Evolutionary conservation across 2,329 filamentous ascomycete genomes (phyloP), one percentile per base, ranked within the genome.

Genomic region (Fusarium brachygibbosum): DNA sequence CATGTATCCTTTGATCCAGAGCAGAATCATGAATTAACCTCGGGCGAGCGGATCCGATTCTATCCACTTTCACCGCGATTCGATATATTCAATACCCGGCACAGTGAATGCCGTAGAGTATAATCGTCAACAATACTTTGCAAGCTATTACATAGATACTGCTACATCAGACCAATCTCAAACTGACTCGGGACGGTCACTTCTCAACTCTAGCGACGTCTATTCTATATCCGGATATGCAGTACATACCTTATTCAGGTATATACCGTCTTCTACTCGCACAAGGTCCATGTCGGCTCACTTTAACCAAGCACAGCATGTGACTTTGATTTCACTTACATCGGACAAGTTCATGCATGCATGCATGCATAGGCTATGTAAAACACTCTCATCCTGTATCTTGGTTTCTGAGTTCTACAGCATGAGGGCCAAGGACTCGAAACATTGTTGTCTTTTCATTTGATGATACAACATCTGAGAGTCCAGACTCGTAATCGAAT

Each of bases 21-120:
- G 40, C 16, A 42, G 41, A 42, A 21, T 35, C 23, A 25, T 28
- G 21, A 42, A 37, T 41, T 29, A 49, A 52, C 48, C 44, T 69
- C 66, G 66, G 66, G 28, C 52, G 66, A 70, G 56, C 66, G 66
- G 66, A 69, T 54, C 62, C 62, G 46, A 35, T 49, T n/a, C 58
- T 70, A 67, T 49, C 66, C 66, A 69, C 66, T 69, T 58, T 58
- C 28, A 19, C 55, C 56, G 62, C 56, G 31, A 37, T 41, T 37
- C 29, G 17, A 32, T 29, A 63, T 32, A 32, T 58, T 54, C 49
- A n/a, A 42, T 23, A 35, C 53, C 61, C 61, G 66, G 66, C 31
- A 29, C 42, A 40, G 66, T 66, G 61, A 46, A 66, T 65, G 59
- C 35, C 40, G 28, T 50, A n/a, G 8, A 25, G 31, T 49, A 38